phyloP scores from a whole-genome alignment of 257 asterid species.

The Knoxia roxburghii region DNA sequence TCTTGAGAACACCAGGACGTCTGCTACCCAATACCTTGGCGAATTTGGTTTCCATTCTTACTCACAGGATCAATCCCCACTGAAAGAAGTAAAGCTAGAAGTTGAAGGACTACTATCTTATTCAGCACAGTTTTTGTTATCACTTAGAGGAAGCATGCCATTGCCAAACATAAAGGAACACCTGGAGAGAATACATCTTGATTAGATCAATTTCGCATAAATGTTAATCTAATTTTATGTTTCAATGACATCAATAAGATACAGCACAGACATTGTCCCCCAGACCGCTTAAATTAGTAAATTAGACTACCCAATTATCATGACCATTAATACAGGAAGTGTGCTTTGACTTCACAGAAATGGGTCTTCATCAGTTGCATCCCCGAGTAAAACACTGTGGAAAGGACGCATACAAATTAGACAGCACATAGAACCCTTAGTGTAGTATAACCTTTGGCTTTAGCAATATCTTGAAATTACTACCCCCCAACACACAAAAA shows the following conservation, averaged over 20 bases:
- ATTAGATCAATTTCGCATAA: background rate
- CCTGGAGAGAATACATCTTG: slow-evolving; percentile 23
- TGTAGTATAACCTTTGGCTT: background rate
- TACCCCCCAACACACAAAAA: background rate
- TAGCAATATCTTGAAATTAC: background rate
- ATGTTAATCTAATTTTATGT: background rate
- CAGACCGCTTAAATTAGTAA: no score
- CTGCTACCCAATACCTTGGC: slow-evolving; percentile 81
- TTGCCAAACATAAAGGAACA: slow-evolving; percentile 24
- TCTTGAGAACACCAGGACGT: slow-evolving; percentile 41
- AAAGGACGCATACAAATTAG: background rate
- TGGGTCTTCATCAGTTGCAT: no score
- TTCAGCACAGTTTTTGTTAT: slow-evolving; percentile 25
- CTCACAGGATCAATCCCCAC: slow-evolving; percentile 51
- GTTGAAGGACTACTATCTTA: slow-evolving; percentile 27
- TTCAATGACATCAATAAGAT: background rate
- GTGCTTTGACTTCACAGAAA: no score
- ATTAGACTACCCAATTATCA: no score
- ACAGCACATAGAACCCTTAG: background rate
- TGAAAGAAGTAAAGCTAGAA: slow-evolving; percentile 34
- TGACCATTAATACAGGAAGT: no score
- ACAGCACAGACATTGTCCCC: background rate
- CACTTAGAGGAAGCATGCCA: slow-evolving; percentile 45
- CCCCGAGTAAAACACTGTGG: background rate
- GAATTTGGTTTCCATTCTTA: slow-evolving; percentile 53